Base-by-base conservation (phyloP, 805 yeast genomes). In the Candida ulmi region DNA sequence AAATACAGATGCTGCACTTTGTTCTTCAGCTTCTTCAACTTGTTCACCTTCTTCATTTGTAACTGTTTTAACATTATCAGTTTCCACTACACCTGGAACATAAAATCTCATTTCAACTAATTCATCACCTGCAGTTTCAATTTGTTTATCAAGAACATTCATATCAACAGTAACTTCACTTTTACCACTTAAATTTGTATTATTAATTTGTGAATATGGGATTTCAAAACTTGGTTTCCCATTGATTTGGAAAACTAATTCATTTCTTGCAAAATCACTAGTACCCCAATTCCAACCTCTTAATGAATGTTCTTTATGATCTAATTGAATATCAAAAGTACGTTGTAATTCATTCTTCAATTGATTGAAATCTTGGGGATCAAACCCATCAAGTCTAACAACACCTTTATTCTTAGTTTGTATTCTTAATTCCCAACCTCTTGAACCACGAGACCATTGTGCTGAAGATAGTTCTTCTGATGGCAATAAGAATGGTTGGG, bases 281-380 rank as follows among this genome's bases (percentile, higher is more conserved):
- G 83, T 80, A 39, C 99, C 99, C 99, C 99, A 93, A 63, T 93
- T 93, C 99, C 99, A 93, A 25, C 99, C 99, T 66, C 96, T 78
- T 48, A 93, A 68, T 5, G 96, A 84, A 63, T 93, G 99, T 54
- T 91, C 98, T 53, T 73, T 78, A 46, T 75, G 82, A 52, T 93
- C 98, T 42, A 93, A 71, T 40, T 76, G 75, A 32, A 86, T 68
- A 40, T 69, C 71, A 62, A 88, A 87, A 54, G 83, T 76, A 50
- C 88, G 71, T 56, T 84, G 88, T 50, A 93, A 69, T 49, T 90
- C 95, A 55, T 76, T 83, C 61, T 90, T 91, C 55, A 93, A 68
- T 44, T 83, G 72, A 43, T 79, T 78, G 54, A 86, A 83, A 57
- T 91, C 96, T 44, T 82, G 88, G 26, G 69, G 74, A 45, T 88